Base-by-base conservation (phyloP, 306 rosid genomes). In the Biancaea sappan region DNA sequence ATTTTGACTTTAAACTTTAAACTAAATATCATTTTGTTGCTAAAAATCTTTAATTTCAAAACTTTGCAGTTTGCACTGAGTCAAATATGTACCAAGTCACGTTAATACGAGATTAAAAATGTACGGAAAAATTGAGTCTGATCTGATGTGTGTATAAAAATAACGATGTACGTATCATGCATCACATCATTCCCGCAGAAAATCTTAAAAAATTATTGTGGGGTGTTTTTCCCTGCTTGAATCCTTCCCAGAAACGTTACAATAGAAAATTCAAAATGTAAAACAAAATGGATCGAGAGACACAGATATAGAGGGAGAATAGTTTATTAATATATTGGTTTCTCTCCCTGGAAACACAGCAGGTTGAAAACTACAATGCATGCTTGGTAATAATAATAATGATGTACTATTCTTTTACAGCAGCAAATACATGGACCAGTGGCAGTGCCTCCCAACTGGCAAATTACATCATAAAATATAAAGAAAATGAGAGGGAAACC, bases 291-390 rank as follows among this genome's bases (percentile, higher is more conserved):
- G n/a, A 11, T 21, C 16, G 28, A 9, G 37, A 32, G 19, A 24
- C 7, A 14, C 2, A 50, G 67, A 16, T 0, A 43, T 18, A 26
- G 24, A 6, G 0, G 5, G 32, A 21, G 52, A 16, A 34, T 50
- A 77, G 68, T 69, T 82, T 79, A 79, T 65, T 77, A 68, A 71
- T 73, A 28, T 69, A 21, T 57, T 22, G 66, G 58, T 47, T 74
- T 75, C 35, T 48, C 83, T 74, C 71, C 64, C 81, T 28, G 88
- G 84, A 46, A 74, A 80, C 1, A 74, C 73, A 71, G 72, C 53
- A 80, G 80, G 75, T 21, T 56, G 82, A 79, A 74, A 79, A 66
- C 76, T 75, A 72, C 88, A 51, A 46, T 56, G 57, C 79, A 77
- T 69, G 66, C 78, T n/a, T n/a, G n/a, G n/a, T n/a, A n/a, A n/a